Evolutionary conservation across 768 basidiomycete genomes (phyloP), one percentile per base, ranked within the genome.

Genomic region (Lactifluus piperatus): DNA sequence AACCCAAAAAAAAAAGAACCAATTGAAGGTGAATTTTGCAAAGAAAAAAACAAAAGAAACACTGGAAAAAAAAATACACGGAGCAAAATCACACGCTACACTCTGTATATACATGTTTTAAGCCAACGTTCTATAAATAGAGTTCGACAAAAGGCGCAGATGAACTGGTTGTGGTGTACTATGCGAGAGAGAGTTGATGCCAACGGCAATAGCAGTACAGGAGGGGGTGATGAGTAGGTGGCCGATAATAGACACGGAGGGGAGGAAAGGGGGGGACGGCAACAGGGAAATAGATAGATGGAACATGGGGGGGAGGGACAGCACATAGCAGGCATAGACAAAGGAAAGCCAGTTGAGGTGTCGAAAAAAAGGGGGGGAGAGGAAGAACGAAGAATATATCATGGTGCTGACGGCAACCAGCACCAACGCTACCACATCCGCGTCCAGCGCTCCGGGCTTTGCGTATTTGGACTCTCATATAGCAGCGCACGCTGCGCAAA

Each of bases 401-500:
- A n/a, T 39, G 39, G 30, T 20, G 48, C 32, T 16, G 46, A 36
- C 54, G 11, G 36, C 44, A 7, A 34, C 13, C 8, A 9, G 13
- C 34, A 34, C 10, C 10, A 34, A 22, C 32, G 46, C 57, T 60
- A 70, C 68, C 68, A 71, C 46, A 62, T 64, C 7, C 66, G 62
- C 34, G 75, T 71, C 68, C 78, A 78, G 65, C 78, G 77, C 20
- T 77, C 78, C 1, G 84, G 83, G 65, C 82, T 84, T 34, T 76
- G 65, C 60, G 77, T 61, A 49, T 79, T 83, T n/a, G 88, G 88
- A 68, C 87, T 89, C 62, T 88, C 84, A 64, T 88, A 91, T 65
- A 90, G 66, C 62, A 86, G 66, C 36, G 78, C 77, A 29, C 75
- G 74, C 77, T 63, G 64, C 58, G 83, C 88, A 69, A 81, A 91